These are phyloP conservation scores for Leccinum variicolor DNA, from an alignment of 768 basidiomycete species.

Conservation along the genomic window DNA sequence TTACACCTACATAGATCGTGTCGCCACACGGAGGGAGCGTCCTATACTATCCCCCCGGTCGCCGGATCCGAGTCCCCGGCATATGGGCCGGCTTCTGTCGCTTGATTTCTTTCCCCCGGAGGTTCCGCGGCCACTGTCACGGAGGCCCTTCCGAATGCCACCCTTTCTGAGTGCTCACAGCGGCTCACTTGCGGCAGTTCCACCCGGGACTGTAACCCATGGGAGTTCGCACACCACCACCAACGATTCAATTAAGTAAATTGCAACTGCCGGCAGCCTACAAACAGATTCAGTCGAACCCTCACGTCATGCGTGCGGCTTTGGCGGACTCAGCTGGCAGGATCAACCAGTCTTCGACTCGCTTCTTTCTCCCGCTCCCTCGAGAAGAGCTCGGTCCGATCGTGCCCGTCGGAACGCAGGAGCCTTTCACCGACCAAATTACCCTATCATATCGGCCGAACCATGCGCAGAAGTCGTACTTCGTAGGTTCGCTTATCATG, in stretches of 20 bases:
- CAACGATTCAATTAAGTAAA: background rate
- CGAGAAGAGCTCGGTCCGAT: background rate
- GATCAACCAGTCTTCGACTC: background rate
- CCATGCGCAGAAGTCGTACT: background rate
- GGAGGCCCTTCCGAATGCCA: background rate
- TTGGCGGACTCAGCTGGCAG: background rate
- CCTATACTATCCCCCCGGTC: background rate
- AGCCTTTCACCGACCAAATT: background rate
- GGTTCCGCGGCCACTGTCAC: background rate
- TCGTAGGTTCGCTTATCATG: background rate
- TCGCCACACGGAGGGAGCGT: background rate
- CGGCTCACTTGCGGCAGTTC: background rate
- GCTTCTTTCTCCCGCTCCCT: background rate
- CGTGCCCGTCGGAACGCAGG: background rate
- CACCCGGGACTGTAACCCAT: background rate
- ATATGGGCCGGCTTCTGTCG: background rate
- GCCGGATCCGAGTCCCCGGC: background rate
- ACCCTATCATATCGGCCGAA: background rate
- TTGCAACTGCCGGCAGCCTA: background rate
- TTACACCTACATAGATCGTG: background rate
- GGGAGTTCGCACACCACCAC: background rate
- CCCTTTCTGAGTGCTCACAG: conserved; percentile 1
- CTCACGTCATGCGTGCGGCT: background rate
- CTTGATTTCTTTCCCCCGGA: background rate
- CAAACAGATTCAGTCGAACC: background rate